These are phyloP conservation scores for Dittrichia graveolens DNA, from an alignment of 129 eudicot species.

Conservation along the genomic window DNA sequence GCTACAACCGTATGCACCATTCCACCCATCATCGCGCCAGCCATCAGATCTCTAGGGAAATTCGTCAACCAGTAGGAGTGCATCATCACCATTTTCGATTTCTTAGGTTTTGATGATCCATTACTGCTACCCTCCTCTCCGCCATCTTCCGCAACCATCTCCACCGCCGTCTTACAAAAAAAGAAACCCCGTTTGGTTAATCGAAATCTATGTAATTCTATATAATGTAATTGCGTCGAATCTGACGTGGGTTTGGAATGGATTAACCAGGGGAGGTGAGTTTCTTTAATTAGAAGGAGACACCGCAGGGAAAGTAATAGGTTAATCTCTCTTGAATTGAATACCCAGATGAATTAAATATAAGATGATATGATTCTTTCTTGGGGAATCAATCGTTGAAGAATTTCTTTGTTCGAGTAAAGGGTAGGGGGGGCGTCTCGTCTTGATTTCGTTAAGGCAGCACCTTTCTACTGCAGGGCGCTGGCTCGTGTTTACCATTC, in stretches of 20 bases:
- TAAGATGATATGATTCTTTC: conserved; percentile 8
- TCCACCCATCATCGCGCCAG: conserved; percentile 94
- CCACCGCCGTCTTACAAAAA: background rate
- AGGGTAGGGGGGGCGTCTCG: conserved; percentile 5
- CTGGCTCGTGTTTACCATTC: conserved; percentile 30
- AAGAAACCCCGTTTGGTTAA: background rate
- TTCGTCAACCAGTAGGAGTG: conserved; percentile 51
- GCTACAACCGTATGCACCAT: conserved; percentile 94
- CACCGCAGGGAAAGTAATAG: background rate
- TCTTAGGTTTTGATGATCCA: background rate
- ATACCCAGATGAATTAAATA: too few relatives aligned
- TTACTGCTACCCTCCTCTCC: conserved; percentile 31
- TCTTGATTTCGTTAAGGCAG: conserved; percentile 7
- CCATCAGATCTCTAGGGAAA: conserved; percentile 83
- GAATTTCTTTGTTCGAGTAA: background rate
- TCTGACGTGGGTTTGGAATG: conserved; percentile 29
- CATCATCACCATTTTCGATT: conserved; percentile 26
- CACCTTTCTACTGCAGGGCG: conserved; percentile 14
- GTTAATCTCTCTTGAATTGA: background rate
- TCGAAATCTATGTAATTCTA: background rate
- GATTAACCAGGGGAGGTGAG: background rate
- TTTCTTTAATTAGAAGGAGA: background rate
- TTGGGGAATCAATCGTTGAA: conserved; percentile 26
- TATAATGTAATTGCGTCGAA: conserved; percentile 3
- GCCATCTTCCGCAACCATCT: conserved; percentile 52